Conservation (phyloP, 768 basidiomycete genomes). For the Hypholoma sublateritium region DNA sequence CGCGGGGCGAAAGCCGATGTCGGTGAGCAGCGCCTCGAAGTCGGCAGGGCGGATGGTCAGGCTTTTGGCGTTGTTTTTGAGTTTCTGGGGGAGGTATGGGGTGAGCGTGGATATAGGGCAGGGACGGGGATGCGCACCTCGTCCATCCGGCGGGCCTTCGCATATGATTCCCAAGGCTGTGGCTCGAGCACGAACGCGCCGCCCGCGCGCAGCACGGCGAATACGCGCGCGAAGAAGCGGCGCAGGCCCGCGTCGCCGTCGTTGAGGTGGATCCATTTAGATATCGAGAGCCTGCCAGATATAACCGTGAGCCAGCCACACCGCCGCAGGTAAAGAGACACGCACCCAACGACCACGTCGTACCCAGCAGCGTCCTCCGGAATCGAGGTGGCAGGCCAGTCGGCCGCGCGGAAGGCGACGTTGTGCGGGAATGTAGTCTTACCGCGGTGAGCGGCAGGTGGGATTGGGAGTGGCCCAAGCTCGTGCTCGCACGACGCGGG, state of each 20-base stretch:
- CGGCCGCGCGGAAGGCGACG: conserved; percentile 63
- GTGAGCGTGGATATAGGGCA: neutral
- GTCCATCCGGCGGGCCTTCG: conserved; percentile 71
- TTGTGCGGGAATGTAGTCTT: conserved; percentile 73
- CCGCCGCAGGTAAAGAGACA: neutral
- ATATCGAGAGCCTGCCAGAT: conserved; percentile 67
- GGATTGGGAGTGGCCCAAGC: conserved; percentile 74
- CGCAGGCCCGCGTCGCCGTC: conserved; percentile 72
- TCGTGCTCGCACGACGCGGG: conserved; percentile 76
- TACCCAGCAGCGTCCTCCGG: conserved; percentile 62
- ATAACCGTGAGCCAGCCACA: neutral
- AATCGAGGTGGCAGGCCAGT: conserved; percentile 67
- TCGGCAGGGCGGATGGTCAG: conserved; percentile 63
- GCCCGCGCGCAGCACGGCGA: conserved; percentile 54
- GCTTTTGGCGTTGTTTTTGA: conserved; percentile 59
- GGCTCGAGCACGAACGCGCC: conserved; percentile 80
- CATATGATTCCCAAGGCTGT: conserved; percentile 84
- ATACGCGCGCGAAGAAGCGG: conserved; percentile 64
- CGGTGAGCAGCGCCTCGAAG: conserved; percentile 52
- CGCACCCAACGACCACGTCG: conserved; percentile 80
- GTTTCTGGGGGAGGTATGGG: conserved; percentile 24
- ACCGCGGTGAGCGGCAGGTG: conserved; percentile 33
- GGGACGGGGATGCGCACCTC: conserved; percentile 35
- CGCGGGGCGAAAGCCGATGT: conserved; percentile 61
- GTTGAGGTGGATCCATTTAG: conserved; percentile 93